These are phyloP conservation scores for Gonapodya prolifera DNA, from an alignment of 192 early-diverging fungal genomes.

Conservation along the genomic window DNA sequence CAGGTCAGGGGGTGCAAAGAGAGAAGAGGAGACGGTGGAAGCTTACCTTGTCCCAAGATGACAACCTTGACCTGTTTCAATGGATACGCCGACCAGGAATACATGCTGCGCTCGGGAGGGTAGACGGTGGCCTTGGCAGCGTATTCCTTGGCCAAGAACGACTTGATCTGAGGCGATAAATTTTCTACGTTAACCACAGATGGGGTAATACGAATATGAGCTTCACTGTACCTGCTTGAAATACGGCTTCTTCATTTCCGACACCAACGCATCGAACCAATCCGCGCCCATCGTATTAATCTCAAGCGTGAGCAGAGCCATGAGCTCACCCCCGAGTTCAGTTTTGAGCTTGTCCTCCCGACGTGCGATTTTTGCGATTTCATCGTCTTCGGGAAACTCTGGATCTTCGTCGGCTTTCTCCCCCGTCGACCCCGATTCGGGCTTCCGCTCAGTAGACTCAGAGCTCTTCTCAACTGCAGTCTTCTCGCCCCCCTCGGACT, in stretches of 20 bases:
- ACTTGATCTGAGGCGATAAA: conserved; percentile 42
- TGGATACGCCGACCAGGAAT: conserved; percentile 60
- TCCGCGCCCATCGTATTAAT: conserved; percentile 54
- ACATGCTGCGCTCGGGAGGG: conserved; percentile 61
- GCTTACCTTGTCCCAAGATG: conserved; percentile 82
- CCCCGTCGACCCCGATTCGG: no score
- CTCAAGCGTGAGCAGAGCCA: conserved; percentile 37
- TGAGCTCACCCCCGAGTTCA: conserved; percentile 18
- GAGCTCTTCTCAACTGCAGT: no score
- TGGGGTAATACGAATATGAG: not conserved
- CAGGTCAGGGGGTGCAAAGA: not conserved
- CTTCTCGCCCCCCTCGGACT: no score
- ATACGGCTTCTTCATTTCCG: conserved; percentile 47
- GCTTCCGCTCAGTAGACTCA: no score
- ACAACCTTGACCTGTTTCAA: conserved; percentile 63
- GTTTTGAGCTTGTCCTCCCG: no score
- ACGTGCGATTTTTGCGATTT: no score
- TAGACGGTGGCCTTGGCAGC: conserved; percentile 41
- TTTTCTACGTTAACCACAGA: not conserved
- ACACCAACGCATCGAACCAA: conserved; percentile 49
- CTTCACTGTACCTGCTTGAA: conserved; percentile 33
- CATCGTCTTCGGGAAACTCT: no score
- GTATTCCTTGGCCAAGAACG: conserved; percentile 45
- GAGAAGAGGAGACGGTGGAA: not conserved
- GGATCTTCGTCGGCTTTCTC: no score